Conservation (phyloP, 192 early-diverging fungal genomes). For the Coemansia sp. region DNA sequence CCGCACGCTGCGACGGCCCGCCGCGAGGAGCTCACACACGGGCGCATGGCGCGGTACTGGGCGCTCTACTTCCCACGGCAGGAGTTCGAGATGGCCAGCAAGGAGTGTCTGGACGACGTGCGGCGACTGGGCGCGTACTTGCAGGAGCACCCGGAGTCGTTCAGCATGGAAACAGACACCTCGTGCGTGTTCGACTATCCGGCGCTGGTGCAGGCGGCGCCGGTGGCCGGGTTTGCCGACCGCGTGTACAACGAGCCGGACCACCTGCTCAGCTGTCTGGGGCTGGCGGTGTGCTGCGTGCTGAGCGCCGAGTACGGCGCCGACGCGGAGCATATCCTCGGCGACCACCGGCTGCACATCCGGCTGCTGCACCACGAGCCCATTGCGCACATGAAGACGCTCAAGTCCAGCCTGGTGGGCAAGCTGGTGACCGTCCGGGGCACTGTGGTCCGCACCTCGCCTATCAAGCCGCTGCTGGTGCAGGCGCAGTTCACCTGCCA, state of each 20-base stretch:
- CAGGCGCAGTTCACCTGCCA: conserved; percentile 68
- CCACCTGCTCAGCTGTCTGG: conserved; percentile 37
- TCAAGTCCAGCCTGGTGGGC: conserved; percentile 76
- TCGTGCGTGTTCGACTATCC: conserved; percentile 46
- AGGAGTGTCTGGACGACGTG: conserved; percentile 31
- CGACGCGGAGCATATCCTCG: conserved; percentile 40
- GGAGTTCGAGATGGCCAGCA: conserved; percentile 15
- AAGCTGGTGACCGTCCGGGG: conserved; percentile 71
- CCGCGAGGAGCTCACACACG: conserved; percentile 15
- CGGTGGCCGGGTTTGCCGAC: conserved; percentile 35
- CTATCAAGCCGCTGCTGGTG: conserved; percentile 67
- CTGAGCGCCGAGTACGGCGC: conserved; percentile 49
- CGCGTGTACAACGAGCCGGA: conserved; percentile 43
- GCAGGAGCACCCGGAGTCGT: conserved; percentile 32
- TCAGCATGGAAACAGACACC: conserved; percentile 42
- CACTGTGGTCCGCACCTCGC: conserved; percentile 76
- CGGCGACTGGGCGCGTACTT: conserved; percentile 33
- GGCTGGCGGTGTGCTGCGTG: conserved; percentile 47
- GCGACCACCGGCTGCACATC: conserved; percentile 49
- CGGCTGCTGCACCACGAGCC: conserved; percentile 57
- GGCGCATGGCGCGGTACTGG: conserved; percentile 45
- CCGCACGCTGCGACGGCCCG: conserved; percentile 7
- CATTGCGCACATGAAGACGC: conserved; percentile 64
- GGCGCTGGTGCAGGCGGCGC: conserved; percentile 20
- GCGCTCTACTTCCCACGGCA: conserved; percentile 48